phyloP scores from a whole-genome alignment of 345 rosid species.

The Bruguiera parviflora region DNA sequence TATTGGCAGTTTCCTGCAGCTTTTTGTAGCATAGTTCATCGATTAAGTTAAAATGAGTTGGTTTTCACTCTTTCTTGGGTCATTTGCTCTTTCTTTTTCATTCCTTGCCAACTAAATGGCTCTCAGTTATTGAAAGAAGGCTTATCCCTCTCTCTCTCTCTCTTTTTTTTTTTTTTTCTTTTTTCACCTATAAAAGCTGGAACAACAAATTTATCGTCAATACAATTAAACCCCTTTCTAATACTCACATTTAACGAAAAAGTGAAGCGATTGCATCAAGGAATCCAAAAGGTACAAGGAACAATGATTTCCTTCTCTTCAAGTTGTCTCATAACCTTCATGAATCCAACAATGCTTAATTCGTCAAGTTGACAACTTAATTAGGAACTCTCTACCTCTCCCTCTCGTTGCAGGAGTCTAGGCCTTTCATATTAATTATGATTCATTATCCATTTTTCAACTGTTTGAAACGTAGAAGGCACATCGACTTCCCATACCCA shows the following conservation, averaged over 20 bases:
- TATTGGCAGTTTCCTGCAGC: constrained; percentile 11
- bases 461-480: background rate
- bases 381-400: background rate
- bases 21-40: constrained; percentile 13
- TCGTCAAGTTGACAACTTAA: background rate
- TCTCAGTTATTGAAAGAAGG: no score
- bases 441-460: background rate
- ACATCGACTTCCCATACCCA: background rate
- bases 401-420: constrained; percentile 1
- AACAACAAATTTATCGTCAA: no score
- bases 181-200: background rate
- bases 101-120: background rate
- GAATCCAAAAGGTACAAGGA: no score
- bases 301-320: no score
- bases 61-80: no score
- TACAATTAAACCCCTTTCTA: no score
- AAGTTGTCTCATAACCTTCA: background rate
- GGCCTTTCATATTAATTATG: background rate
- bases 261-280: no score
- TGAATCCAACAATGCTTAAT: background rate
- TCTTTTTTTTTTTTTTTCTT: background rate
- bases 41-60: constrained; percentile 6
- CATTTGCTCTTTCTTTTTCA: no score
- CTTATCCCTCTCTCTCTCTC: no score
- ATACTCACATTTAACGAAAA: no score